Evolutionary conservation across 345 rosid genomes (phyloP).

Genomic region (Gossypium anomalum): DNA sequence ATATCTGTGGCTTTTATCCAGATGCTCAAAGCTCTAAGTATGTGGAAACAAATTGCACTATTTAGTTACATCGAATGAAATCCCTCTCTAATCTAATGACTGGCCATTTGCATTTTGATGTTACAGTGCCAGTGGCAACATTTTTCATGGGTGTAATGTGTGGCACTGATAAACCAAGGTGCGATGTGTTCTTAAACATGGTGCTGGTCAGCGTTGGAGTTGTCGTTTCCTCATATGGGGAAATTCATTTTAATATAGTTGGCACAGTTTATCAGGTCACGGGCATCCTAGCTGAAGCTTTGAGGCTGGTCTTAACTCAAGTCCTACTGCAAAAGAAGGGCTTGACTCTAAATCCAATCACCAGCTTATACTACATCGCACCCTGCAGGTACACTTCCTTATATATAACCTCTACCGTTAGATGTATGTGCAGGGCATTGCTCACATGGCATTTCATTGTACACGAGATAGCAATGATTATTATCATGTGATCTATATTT

Average conservation of each 20-base stretch:
- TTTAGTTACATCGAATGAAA: constrained; percentile 3
- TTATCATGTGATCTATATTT: no score
- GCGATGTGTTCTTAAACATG: constrained; percentile 90
- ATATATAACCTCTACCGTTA: neutral
- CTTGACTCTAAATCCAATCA: constrained; percentile 81
- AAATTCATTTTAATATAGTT: constrained; percentile 85
- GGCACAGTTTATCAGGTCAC: constrained; percentile 95
- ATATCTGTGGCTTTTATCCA: constrained; percentile 97
- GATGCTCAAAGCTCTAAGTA: constrained; percentile 98
- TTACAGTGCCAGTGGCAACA: constrained; percentile 98
- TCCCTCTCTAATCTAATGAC: constrained; percentile 13
- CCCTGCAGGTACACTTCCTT: constrained; percentile 78
- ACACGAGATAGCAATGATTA: no score
- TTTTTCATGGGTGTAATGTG: constrained; percentile 81
- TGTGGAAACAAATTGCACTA: constrained; percentile 27
- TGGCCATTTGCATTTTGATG: constrained; percentile 25
- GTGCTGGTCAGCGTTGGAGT: constrained; percentile 94
- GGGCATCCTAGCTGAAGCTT: constrained; percentile 96
- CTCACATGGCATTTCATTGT: neutral
- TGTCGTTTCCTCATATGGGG: constrained; percentile 90
- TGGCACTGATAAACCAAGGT: constrained; percentile 89
- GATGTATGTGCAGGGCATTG: neutral
- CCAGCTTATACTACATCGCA: constrained; percentile 94
- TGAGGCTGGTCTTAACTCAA: constrained; percentile 92
- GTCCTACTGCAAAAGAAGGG: constrained; percentile 95